Evolutionary conservation across 106 monocot species (phyloP).

Genomic region (Triglochin maritima): DNA sequence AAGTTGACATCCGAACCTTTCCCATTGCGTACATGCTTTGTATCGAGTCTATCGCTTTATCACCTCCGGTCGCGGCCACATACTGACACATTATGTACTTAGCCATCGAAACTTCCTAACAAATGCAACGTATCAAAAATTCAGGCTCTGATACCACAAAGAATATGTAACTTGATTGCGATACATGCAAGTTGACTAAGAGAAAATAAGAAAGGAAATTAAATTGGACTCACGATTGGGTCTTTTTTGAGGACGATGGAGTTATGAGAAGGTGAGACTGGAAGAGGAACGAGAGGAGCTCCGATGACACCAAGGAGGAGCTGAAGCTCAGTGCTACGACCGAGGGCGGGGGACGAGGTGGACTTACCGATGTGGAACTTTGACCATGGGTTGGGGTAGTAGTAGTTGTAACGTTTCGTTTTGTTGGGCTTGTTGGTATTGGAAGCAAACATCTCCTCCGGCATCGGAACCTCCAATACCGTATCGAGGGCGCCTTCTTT

Average conservation of each 20-base stretch:
- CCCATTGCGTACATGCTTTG: constrained; percentile 83
- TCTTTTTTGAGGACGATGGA: constrained; percentile 29
- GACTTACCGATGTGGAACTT: constrained; percentile 9
- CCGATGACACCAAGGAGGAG: constrained; percentile 79
- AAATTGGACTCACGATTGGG: constrained; percentile 45
- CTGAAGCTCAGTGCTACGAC: constrained; percentile 47
- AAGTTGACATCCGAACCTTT: constrained; percentile 58
- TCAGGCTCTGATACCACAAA: not conserved
- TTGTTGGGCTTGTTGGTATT: constrained; percentile 14
- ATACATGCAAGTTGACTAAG: too few species aligned
- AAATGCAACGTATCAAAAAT: not conserved
- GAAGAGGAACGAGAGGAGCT: constrained; percentile 64
- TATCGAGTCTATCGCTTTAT: constrained; percentile 34
- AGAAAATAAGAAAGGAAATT: not conserved
- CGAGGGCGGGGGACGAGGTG: constrained; percentile 9
- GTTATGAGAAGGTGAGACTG: constrained; percentile 21
- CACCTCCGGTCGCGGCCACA: constrained; percentile 68
- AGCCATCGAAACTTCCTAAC: constrained; percentile 60
- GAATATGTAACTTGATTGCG: not conserved
- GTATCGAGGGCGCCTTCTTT: constrained; percentile 48
- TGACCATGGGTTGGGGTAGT: constrained; percentile 35
- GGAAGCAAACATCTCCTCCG: constrained; percentile 25
- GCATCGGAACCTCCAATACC: constrained; percentile 40
- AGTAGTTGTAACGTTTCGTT: constrained; percentile 5
- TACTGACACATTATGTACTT: constrained; percentile 89